A percentile compares a stretch with the other conserved stretches of the same genome.
These are phyloP conservation scores for Globisporangium nodosum DNA, from an alignment of 352 stramenopile genomes.

Conservation along the genomic window DNA sequence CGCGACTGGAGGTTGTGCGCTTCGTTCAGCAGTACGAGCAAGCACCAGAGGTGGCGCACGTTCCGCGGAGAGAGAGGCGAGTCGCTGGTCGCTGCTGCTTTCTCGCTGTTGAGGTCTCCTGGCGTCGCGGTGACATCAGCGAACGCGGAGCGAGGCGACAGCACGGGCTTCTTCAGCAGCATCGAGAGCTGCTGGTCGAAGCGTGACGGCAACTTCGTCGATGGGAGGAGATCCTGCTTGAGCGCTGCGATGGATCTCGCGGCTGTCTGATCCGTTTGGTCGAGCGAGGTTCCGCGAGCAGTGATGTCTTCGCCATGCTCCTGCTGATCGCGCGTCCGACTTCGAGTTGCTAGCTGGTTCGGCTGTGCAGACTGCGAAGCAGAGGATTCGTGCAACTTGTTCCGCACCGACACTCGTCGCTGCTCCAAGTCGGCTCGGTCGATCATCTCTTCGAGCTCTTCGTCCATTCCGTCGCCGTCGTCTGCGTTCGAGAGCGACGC, in stretches of 20 bases:
- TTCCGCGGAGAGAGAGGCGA: slow-evolving; percentile 28
- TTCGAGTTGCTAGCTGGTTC: background rate
- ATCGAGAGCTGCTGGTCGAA: slow-evolving; percentile 38
- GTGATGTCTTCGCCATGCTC: background rate
- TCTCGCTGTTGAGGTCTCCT: background rate
- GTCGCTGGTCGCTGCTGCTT: background rate
- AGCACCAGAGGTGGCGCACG: slow-evolving; percentile 36
- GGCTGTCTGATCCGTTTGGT: background rate
- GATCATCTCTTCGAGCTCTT: slow-evolving; percentile 70
- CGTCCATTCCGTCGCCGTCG: slow-evolving; percentile 57
- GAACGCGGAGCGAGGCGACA: slow-evolving; percentile 36
- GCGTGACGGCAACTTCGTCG: slow-evolving; percentile 16
- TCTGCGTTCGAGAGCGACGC: slow-evolving; percentile 29
- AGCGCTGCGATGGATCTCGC: slow-evolving; percentile 9
- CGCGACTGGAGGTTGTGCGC: slow-evolving; percentile 55
- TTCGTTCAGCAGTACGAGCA: slow-evolving; percentile 54
- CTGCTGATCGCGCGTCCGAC: background rate
- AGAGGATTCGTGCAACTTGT: background rate
- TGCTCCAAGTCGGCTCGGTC: slow-evolving; percentile 32
- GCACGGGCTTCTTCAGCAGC: slow-evolving; percentile 40
- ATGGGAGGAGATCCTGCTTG: slow-evolving; percentile 30
- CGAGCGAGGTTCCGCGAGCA: background rate
- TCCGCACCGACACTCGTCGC: background rate
- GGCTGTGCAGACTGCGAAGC: background rate
- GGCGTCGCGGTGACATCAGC: background rate